Conservation (phyloP, 345 rosid species). For the Salix viminalis region DNA sequence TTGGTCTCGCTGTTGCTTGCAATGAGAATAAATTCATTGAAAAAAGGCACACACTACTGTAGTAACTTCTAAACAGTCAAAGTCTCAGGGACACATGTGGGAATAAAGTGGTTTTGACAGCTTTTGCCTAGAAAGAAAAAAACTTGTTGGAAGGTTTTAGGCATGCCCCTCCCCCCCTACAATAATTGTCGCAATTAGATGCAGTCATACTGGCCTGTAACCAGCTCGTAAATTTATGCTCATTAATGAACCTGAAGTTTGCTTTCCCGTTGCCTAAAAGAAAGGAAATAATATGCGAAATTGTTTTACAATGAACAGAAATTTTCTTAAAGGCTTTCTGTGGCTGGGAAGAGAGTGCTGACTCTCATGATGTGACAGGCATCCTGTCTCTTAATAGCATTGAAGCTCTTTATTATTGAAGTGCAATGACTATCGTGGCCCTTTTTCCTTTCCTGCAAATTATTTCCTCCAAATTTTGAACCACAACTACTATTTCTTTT, state of each 20-base stretch:
- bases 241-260: background rate
- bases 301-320: constrained; percentile 1
- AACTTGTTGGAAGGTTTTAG: background rate
- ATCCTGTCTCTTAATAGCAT: constrained; percentile 10
- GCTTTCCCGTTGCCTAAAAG: background rate
- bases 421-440: constrained; percentile 19
- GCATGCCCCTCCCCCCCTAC: background rate
- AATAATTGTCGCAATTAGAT: background rate
- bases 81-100: constrained; percentile 8
- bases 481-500: background rate
- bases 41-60: background rate
- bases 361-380: constrained; percentile 37
- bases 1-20: background rate
- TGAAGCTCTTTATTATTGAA: constrained; percentile 10
- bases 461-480: background rate
- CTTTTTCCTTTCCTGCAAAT: background rate
- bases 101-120: constrained; percentile 12
- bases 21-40: background rate
- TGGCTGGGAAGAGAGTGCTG: constrained; percentile 29
- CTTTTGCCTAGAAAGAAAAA: constrained; percentile 12
- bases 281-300: constrained; percentile 4
- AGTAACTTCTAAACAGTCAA: constrained; percentile 3
- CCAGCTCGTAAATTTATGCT: constrained; percentile 4
- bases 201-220: constrained; percentile 7
- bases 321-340: constrained; percentile 13